Evolutionary conservation across 169 alveolate genomes (phyloP).

Genomic region (Besnoitia besnoiti): DNA sequence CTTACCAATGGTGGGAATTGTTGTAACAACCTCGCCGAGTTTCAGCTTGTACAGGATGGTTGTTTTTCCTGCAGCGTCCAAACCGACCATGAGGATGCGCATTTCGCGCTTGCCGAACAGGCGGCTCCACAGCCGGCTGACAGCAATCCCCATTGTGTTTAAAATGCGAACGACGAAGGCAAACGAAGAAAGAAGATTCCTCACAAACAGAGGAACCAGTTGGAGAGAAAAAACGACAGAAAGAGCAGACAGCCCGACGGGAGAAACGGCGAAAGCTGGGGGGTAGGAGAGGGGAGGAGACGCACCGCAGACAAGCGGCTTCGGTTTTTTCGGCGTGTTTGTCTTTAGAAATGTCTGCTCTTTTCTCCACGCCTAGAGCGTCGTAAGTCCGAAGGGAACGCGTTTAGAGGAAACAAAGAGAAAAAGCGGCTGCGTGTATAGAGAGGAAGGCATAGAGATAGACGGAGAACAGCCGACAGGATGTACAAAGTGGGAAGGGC

Average conservation of each 20-base stretch:
- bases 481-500: not conserved
- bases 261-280: not conserved
- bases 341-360: no score
- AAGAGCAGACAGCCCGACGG: not conserved
- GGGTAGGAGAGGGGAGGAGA: not conserved
- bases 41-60: slow-evolving; percentile 96
- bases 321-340: no score
- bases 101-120: slow-evolving; percentile 92
- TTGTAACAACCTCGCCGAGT: slow-evolving; percentile 96
- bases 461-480: not conserved
- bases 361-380: no score
- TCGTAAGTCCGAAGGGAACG: no score
- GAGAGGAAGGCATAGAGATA: not conserved
- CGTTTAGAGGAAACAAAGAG: no score
- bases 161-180: not conserved
- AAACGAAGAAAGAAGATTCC: not conserved
- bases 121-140: slow-evolving; percentile 84
- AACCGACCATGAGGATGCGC: slow-evolving; percentile 88
- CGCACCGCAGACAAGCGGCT: no score
- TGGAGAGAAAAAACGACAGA: not conserved
- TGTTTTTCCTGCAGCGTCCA: slow-evolving; percentile 93
- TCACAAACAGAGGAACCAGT: not conserved
- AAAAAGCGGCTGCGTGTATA: not conserved
- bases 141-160: slow-evolving; percentile 70
- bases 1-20: slow-evolving; percentile 97